A percentile compares a stretch with the other conserved stretches of the same genome.
These are phyloP conservation scores for Sporothrix euskadiensis DNA, from an alignment of 2,329 filamentous ascomycete species.

Conservation along the genomic window DNA sequence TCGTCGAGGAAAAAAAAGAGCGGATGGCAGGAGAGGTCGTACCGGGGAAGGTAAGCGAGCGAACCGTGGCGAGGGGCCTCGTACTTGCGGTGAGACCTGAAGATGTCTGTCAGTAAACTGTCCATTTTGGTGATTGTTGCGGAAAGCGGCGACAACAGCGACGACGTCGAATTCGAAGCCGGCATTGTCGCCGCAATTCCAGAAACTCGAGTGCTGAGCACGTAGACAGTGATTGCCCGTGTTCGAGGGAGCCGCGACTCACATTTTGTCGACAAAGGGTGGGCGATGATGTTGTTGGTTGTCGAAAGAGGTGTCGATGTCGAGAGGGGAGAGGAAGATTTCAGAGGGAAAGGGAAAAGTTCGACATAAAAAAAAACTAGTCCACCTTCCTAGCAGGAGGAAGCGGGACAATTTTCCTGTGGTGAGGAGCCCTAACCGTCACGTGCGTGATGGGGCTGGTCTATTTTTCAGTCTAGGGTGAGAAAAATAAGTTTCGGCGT, in stretches of 20 bases:
- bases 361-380: constrained; percentile 28
- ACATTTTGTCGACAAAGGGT: constrained; percentile 30
- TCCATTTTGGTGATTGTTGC: background rate
- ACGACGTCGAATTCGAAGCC: background rate
- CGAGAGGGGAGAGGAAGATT: constrained; percentile 23
- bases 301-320: constrained; percentile 27
- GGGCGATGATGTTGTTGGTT: constrained; percentile 27
- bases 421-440: constrained; percentile 31
- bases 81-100: constrained; percentile 58
- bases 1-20: background rate
- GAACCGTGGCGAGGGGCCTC: constrained; percentile 94
- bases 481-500: background rate
- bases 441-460: constrained; percentile 25
- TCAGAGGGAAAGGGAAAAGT: constrained; percentile 27
- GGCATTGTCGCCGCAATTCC: constrained; percentile 13
- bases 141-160: background rate
- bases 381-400: constrained; percentile 16
- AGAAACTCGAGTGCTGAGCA: background rate
- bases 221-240: background rate
- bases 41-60: constrained; percentile 73
- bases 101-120: constrained; percentile 32
- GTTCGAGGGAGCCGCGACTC: constrained; percentile 19
- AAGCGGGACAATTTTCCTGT: constrained; percentile 28
- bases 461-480: background rate
- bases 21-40: constrained; percentile 27